Evolutionary conservation across 1,139 yeast genomes (phyloP).

Genomic region (Debaryomyces nepalensis): DNA sequence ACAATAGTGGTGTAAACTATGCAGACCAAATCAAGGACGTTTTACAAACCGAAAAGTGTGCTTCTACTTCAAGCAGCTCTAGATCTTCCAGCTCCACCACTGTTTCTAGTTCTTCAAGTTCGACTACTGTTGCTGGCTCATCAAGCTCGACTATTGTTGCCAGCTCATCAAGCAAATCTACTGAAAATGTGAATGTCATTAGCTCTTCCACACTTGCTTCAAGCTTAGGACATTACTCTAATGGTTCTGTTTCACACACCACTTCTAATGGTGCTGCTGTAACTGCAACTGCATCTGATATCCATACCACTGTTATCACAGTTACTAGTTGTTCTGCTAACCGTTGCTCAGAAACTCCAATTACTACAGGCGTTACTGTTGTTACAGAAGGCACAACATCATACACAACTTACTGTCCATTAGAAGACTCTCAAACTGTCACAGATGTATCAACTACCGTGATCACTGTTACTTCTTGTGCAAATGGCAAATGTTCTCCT

Average conservation of each 20-base stretch:
- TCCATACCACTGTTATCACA: constrained; percentile 24
- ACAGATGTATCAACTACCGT: constrained; percentile 25
- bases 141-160: constrained; percentile 5
- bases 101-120: constrained; percentile 7
- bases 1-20: constrained; percentile 13
- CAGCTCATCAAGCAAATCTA: not conserved
- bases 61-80: constrained; percentile 15
- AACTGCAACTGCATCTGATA: constrained; percentile 17
- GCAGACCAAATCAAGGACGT: constrained; percentile 14
- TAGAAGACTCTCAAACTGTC: constrained; percentile 13
- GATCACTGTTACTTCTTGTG: constrained; percentile 56
- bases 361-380: constrained; percentile 18
- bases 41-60: constrained; percentile 12
- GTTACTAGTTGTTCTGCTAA: constrained; percentile 28
- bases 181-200: constrained; percentile 1
- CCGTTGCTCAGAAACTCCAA: constrained; percentile 21
- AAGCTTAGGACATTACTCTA: not conserved
- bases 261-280: constrained; percentile 24
- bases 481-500: constrained; percentile 35
- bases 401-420: constrained; percentile 39
- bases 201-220: not conserved
- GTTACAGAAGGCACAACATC: constrained; percentile 16
- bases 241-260: constrained; percentile 1
- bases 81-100: constrained; percentile 13
- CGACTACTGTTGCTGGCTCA: constrained; percentile 7